These are phyloP conservation scores for Phragmites australis DNA, from an alignment of 176 grass and related monocot genomes.

Conservation along the genomic window DNA sequence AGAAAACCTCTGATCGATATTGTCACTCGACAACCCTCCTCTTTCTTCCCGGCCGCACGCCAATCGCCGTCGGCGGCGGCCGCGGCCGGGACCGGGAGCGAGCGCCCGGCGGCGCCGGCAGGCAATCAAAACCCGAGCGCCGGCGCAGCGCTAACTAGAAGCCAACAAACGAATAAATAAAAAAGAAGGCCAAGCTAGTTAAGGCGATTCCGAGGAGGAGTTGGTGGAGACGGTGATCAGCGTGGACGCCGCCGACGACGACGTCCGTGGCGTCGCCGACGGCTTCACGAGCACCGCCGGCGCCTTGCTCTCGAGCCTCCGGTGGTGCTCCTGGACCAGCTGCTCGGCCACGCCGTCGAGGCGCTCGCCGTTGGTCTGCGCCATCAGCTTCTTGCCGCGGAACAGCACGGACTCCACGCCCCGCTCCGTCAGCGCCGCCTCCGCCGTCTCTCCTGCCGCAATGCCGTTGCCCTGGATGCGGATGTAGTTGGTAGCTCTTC, in stretches of 20 bases:
- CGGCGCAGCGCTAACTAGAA: slow-evolving; percentile 44
- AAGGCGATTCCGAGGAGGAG: slow-evolving; percentile 60
- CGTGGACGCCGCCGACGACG: slow-evolving; percentile 67
- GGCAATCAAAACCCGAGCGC: slow-evolving; percentile 57
- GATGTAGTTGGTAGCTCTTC: slow-evolving; percentile 58
- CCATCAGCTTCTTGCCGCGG: slow-evolving; percentile 62
- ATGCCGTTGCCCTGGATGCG: slow-evolving; percentile 80
- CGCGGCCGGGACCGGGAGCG: slow-evolving; percentile 34
- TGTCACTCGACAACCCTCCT: slow-evolving; percentile 40
- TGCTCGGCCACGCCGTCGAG: slow-evolving; percentile 58
- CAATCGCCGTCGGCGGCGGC: neutral
- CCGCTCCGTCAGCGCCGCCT: slow-evolving; percentile 56
- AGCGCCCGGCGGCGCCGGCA: slow-evolving; percentile 49
- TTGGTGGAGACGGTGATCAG: slow-evolving; percentile 67
- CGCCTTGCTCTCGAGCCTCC: slow-evolving; percentile 53
- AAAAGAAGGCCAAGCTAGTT: slow-evolving; percentile 20
- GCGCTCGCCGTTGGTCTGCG: slow-evolving; percentile 68
- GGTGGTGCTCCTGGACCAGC: slow-evolving; percentile 64
- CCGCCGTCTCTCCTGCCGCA: slow-evolving; percentile 35
- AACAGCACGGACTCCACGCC: slow-evolving; percentile 73
- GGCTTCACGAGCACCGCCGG: slow-evolving; percentile 63
- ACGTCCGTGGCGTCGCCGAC: slow-evolving; percentile 53
- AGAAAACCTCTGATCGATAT: slow-evolving; percentile 2
- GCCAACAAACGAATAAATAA: slow-evolving; percentile 1
- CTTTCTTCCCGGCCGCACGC: slow-evolving; percentile 36